phyloP scores from a whole-genome alignment of 2,329 filamentous ascomycete species.

The Nemania serpens region DNA sequence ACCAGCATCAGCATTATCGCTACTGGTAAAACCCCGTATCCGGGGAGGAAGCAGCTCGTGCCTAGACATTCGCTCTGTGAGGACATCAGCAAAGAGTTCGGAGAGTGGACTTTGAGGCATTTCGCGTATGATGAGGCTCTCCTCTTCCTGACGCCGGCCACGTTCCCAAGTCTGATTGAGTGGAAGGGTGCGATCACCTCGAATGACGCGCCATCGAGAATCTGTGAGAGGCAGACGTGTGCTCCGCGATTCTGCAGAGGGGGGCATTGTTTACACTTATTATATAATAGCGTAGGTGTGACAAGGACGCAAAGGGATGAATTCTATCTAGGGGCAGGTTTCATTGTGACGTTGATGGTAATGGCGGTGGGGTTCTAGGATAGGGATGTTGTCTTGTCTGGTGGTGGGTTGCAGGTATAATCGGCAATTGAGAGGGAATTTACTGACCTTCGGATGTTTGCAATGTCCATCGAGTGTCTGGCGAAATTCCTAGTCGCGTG shows the following conservation, averaged over 20 bases:
- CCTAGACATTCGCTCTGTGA: constrained; percentile 6
- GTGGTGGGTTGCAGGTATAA: not conserved
- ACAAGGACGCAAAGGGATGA: not conserved
- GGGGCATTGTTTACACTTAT: constrained; percentile 6
- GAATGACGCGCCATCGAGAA: constrained; percentile 19
- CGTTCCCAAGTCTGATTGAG: constrained; percentile 1
- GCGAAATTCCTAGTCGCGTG: constrained; percentile 9
- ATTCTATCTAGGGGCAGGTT: too few relatives aligned
- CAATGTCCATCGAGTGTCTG: constrained; percentile 31
- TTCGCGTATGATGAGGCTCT: not conserved
- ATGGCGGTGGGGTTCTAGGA: not conserved
- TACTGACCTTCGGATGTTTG: constrained; percentile 32
- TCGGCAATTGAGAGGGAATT: not conserved
- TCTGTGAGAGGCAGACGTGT: not conserved
- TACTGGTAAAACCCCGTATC: constrained; percentile 9
- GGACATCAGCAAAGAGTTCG: constrained; percentile 19
- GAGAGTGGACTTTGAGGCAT: constrained; percentile 13
- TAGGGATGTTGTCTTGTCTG: not conserved
- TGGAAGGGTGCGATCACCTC: not conserved
- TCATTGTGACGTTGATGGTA: not conserved
- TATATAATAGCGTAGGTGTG: not conserved
- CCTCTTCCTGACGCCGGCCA: constrained; percentile 5
- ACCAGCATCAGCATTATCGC: constrained; percentile 36
- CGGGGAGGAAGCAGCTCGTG: constrained; percentile 3
- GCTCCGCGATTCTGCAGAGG: not conserved